Evolutionary conservation across 2,329 filamentous ascomycete species (phyloP).

Genomic region (Botryotinia globosa): DNA sequence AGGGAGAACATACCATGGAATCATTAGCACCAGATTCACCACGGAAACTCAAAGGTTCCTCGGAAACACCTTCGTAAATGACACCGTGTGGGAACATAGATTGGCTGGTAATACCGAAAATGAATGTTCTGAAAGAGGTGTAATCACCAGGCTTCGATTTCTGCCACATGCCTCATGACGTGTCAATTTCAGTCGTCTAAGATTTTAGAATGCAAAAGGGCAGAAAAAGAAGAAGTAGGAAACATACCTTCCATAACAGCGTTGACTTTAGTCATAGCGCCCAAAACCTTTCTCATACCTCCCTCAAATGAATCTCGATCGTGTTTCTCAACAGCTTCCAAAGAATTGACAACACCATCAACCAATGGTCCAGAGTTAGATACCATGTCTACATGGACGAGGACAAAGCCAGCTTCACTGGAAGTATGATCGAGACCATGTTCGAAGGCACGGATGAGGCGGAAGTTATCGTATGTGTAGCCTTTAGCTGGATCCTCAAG

Average conservation of each 20-base stretch:
- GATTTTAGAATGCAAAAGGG: not conserved
- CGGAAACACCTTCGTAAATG: slow-evolving; percentile 79
- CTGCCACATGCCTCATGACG: slow-evolving; percentile 71
- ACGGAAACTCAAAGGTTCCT: slow-evolving; percentile 75
- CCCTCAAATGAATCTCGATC: slow-evolving; percentile 60
- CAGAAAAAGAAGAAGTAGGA: not conserved
- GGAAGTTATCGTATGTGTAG: slow-evolving; percentile 65
- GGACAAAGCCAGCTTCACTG: slow-evolving; percentile 92
- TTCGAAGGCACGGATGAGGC: slow-evolving; percentile 88
- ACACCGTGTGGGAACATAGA: slow-evolving; percentile 93
- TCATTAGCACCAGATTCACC: slow-evolving; percentile 94
- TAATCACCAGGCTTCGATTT: slow-evolving; percentile 82
- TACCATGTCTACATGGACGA: slow-evolving; percentile 95
- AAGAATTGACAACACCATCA: slow-evolving; percentile 64
- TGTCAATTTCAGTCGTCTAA: slow-evolving; percentile 36
- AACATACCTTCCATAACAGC: slow-evolving; percentile 69
- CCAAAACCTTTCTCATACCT: slow-evolving; percentile 59
- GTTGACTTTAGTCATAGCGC: slow-evolving; percentile 68
- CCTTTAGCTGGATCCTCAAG: slow-evolving; percentile 55
- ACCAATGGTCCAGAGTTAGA: slow-evolving; percentile 78
- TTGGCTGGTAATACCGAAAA: slow-evolving; percentile 92
- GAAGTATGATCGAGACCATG: slow-evolving; percentile 80
- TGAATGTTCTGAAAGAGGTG: slow-evolving; percentile 90
- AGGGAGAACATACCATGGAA: slow-evolving; percentile 60
- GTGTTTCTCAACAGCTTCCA: slow-evolving; percentile 53